These are phyloP conservation scores for Cryphonectria radicalis DNA, from an alignment of 2,329 filamentous ascomycete species.

Conservation along the genomic window DNA sequence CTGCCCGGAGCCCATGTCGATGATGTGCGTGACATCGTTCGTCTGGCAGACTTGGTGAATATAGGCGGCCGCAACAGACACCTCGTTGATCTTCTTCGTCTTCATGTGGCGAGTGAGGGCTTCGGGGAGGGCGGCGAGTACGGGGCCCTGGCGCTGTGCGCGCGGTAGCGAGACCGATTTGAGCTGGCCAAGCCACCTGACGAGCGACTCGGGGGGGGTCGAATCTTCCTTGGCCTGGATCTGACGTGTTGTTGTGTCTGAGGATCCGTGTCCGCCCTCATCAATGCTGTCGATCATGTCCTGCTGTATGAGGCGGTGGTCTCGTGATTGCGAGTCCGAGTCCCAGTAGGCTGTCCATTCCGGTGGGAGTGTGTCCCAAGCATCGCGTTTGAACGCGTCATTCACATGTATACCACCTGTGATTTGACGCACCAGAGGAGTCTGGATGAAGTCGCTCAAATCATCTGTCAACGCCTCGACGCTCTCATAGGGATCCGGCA, in stretches of 20 bases:
- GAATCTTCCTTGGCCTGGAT: neutral
- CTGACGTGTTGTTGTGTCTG: neutral
- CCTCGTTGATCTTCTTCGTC: conserved; percentile 39
- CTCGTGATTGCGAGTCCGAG: conserved; percentile 32
- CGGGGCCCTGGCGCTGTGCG: conserved; percentile 29
- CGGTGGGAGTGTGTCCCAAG: conserved; percentile 37
- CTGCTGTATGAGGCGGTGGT: conserved; percentile 38
- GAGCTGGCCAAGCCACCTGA: conserved; percentile 33
- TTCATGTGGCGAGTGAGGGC: conserved; percentile 36
- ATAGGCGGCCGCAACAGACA: conserved; percentile 36
- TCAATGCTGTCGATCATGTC: conserved; percentile 38
- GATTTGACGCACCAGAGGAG: conserved; percentile 38
- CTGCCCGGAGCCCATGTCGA: conserved; percentile 36
- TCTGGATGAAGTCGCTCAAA: conserved; percentile 34
- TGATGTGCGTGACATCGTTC: conserved; percentile 35
- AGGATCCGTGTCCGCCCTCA: conserved; percentile 19
- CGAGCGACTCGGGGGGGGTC: conserved; percentile 33
- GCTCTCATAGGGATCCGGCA: conserved; percentile 25
- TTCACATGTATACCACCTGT: conserved; percentile 43
- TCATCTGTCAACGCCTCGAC: conserved; percentile 33
- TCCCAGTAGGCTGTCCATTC: conserved; percentile 41
- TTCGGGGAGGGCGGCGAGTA: conserved; percentile 31
- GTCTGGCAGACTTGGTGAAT: conserved; percentile 34
- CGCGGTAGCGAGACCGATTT: conserved; percentile 35
- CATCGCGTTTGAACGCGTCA: conserved; percentile 38